These are phyloP conservation scores for Collybia nuda DNA, from an alignment of 768 basidiomycete species.

Conservation along the genomic window DNA sequence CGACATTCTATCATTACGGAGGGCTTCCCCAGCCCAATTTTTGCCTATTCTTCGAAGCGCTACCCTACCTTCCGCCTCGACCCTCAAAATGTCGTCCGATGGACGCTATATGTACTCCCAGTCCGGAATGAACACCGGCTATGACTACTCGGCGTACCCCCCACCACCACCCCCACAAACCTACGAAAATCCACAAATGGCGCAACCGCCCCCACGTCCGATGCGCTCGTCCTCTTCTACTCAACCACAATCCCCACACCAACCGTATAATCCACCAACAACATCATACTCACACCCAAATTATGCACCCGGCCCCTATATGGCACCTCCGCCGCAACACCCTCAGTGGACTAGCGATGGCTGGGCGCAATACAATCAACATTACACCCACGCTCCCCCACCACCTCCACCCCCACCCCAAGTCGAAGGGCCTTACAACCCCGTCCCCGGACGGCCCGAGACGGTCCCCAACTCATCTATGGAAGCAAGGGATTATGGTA, in stretches of 20 bases:
- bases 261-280: conserved; percentile 5
- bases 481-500: conserved; percentile 3
- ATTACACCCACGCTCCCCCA: conserved; percentile 22
- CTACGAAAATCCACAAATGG: conserved; percentile 5
- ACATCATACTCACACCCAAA: conserved; percentile 5
- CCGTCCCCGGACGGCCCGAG: conserved; percentile 31
- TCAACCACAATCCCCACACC: conserved; percentile 2
- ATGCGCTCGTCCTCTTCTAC: conserved; percentile 3
- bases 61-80: neutral
- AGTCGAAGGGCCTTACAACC: conserved; percentile 30
- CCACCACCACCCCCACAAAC: neutral
- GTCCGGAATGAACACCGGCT: conserved; percentile 39
- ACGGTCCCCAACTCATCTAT: conserved; percentile 25
- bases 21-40: no score
- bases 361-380: conserved; percentile 35
- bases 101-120: conserved; percentile 56
- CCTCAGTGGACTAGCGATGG: conserved; percentile 40
- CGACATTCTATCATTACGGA: no score
- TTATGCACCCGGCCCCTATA: conserved; percentile 16
- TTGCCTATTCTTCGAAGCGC: neutral
- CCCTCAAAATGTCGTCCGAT: conserved; percentile 44
- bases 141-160: conserved; percentile 50
- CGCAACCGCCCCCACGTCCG: conserved; percentile 7
- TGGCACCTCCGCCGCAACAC: conserved; percentile 27
- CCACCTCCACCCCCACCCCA: conserved; percentile 24